Conservation (phyloP, 768 basidiomycete genomes). For the Lanmaoa rubissima region DNA sequence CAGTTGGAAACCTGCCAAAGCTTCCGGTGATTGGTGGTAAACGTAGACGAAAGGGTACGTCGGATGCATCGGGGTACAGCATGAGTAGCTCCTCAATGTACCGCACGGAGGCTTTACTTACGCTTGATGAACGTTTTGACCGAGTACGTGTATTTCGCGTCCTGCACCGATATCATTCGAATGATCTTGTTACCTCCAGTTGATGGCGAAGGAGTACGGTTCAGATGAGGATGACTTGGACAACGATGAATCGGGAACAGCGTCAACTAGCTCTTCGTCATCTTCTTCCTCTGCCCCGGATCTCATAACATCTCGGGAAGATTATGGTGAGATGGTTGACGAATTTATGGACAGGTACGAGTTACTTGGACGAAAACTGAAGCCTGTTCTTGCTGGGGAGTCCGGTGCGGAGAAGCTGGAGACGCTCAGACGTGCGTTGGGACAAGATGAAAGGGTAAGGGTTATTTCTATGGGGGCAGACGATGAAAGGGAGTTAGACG, state of each 20-base stretch:
- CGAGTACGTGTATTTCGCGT: slow-evolving; percentile 52
- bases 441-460: slow-evolving; percentile 60
- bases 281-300: slow-evolving; percentile 66
- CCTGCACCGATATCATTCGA: background rate
- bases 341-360: slow-evolving; percentile 94
- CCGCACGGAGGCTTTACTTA: slow-evolving; percentile 84
- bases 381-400: slow-evolving; percentile 68
- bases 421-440: slow-evolving; percentile 73
- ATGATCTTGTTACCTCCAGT: slow-evolving; percentile 30
- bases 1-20: slow-evolving; percentile 68
- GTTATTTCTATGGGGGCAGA: slow-evolving; percentile 43
- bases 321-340: slow-evolving; percentile 89
- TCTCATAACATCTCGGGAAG: slow-evolving; percentile 77
- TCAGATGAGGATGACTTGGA: slow-evolving; percentile 49
- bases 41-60: slow-evolving; percentile 67
- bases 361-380: slow-evolving; percentile 83
- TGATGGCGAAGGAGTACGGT: slow-evolving; percentile 82
- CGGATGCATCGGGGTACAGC: slow-evolving; percentile 90
- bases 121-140: slow-evolving; percentile 92
- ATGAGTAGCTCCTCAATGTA: slow-evolving; percentile 98
- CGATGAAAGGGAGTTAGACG: slow-evolving; percentile 46
- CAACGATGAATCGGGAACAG: slow-evolving; percentile 49
- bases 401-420: slow-evolving; percentile 78
- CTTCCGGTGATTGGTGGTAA: slow-evolving; percentile 80
- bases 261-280: slow-evolving; percentile 35